Evolutionary conservation across 495 filamentous ascomycete species (phyloP).

Genomic region (Cercophora samala): DNA sequence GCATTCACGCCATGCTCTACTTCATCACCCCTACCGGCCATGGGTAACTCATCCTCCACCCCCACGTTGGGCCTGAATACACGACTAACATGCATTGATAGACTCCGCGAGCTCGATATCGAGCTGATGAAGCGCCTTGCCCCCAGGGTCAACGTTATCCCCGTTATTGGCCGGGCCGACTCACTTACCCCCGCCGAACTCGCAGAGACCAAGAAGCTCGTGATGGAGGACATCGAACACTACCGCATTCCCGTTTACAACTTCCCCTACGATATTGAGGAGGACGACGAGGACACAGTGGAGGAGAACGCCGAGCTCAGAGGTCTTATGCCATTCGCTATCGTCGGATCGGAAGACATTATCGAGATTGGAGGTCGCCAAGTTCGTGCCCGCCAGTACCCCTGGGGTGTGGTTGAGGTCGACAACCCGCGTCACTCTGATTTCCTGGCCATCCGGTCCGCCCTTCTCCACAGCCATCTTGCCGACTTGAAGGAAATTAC

Average conservation of each 20-base stretch:
- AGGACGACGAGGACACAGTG: conserved; percentile 98
- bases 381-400: conserved; percentile 93
- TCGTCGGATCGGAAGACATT: conserved; percentile 93
- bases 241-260: conserved; percentile 99
- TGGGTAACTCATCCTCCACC: conserved; percentile 55
- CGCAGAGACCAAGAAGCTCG: conserved; percentile 97
- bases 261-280: conserved; percentile 99
- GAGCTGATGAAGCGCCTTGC: conserved; percentile 99
- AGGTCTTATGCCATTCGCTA: conserved; percentile 97
- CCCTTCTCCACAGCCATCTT: conserved; percentile 92
- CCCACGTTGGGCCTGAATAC: not conserved
- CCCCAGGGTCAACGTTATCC: conserved; percentile 97
- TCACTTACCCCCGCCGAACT: conserved; percentile 94
- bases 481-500: conserved; percentile 99
- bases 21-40: conserved; percentile 99
- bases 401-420: conserved; percentile 97
- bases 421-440: conserved; percentile 99
- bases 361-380: conserved; percentile 89
- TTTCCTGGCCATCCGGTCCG: conserved; percentile 95
- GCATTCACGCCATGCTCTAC: conserved; percentile 95
- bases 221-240: conserved; percentile 99
- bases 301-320: conserved; percentile 97
- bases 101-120: conserved; percentile 97
- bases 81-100: conserved; percentile 36
- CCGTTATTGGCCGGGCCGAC: conserved; percentile 97